A percentile compares a stretch with the other conserved stretches of the same genome.
Conservation (phyloP, 352 stramenopile species). For the Phytophthora sp. region DNA sequence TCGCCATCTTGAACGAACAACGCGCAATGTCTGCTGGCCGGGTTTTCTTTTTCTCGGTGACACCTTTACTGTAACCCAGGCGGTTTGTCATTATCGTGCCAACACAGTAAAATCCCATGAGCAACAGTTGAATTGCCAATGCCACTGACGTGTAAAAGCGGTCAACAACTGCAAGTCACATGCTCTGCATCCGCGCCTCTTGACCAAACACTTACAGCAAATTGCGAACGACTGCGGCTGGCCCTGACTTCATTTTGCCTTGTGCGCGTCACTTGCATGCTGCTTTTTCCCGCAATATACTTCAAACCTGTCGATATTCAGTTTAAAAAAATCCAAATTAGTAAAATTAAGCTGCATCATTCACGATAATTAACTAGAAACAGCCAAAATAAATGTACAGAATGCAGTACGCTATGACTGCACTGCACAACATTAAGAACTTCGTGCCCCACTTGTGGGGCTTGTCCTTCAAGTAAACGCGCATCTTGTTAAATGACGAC, state of each 20-base stretch:
- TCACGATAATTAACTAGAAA: not conserved
- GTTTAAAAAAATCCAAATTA: not conserved
- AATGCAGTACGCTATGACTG: not conserved
- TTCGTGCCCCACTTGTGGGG: not conserved
- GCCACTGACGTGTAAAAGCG: not conserved
- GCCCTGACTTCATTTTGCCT: not conserved
- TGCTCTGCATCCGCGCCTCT: not conserved
- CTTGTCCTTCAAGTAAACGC: not conserved
- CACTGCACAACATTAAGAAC: not conserved
- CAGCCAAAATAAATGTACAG: not conserved
- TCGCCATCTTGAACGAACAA: not conserved
- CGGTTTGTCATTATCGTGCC: no score
- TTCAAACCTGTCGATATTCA: not conserved
- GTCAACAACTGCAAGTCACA: not conserved
- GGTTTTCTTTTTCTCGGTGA: not conserved
- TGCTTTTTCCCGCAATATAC: not conserved
- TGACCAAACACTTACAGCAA: not conserved
- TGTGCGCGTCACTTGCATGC: not conserved
- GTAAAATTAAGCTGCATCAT: not conserved
- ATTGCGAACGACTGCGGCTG: not conserved
- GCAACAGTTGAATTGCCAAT: not conserved
- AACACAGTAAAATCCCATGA: not conserved
- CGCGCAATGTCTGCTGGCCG: not conserved
- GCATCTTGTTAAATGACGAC: constrained; percentile 25
- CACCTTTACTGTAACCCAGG: no score